Evolutionary conservation across 2,329 filamentous ascomycete genomes (phyloP).

Genomic region (Juglanconis juglandina): DNA sequence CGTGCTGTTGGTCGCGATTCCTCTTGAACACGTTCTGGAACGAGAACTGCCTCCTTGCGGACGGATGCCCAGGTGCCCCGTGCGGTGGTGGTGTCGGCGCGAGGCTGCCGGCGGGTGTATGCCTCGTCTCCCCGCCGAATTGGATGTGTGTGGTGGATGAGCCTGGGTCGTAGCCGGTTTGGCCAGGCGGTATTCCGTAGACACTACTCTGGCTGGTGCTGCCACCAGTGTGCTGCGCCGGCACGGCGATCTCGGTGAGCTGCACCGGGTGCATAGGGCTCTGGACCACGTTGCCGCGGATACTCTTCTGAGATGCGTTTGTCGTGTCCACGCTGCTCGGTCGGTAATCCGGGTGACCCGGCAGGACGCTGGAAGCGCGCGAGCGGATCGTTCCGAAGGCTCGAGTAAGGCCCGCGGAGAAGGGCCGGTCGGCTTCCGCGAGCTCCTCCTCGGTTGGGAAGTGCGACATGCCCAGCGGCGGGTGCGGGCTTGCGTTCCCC

Average conservation of each 20-base stretch:
- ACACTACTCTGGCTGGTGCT: constrained; percentile 37
- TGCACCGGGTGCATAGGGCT: constrained; percentile 61
- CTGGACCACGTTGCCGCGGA: constrained; percentile 34
- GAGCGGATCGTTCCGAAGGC: constrained; percentile 55
- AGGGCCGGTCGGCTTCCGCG: constrained; percentile 49
- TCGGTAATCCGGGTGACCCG: constrained; percentile 38
- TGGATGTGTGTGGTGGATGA: constrained; percentile 43
- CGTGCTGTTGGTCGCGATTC: constrained; percentile 33
- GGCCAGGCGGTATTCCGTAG: constrained; percentile 46
- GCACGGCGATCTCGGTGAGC: constrained; percentile 57
- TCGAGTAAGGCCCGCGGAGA: constrained; percentile 48
- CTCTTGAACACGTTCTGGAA: constrained; percentile 82
- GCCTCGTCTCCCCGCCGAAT: constrained; percentile 37
- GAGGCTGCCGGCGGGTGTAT: constrained; percentile 38
- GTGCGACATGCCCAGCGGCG: constrained; percentile 81
- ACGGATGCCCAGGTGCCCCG: constrained; percentile 31
- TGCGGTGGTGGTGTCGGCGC: constrained; percentile 56
- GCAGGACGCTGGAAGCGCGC: constrained; percentile 39
- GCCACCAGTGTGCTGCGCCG: constrained; percentile 41
- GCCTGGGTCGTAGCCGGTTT: constrained; percentile 42
- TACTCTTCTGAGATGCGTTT: background rate
- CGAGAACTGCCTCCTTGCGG: constrained; percentile 76
- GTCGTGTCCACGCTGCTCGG: constrained; percentile 26
- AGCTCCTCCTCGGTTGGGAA: constrained; percentile 69
- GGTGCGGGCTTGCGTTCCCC: constrained; percentile 46